phyloP scores from a whole-genome alignment of 106 monocot species.

The Dendrobium chrysotoxum region DNA sequence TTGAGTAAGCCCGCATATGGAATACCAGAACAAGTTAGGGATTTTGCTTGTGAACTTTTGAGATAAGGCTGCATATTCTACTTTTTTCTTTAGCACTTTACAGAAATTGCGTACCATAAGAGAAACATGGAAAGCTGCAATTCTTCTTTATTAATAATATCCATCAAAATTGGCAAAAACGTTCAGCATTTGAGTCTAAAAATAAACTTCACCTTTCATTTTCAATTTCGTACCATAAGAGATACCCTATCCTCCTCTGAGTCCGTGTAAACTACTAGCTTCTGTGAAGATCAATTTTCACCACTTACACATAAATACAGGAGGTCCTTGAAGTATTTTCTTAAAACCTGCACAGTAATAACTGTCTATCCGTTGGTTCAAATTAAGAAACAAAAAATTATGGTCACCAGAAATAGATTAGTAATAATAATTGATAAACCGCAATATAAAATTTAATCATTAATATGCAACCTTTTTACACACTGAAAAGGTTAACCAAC shows the following conservation, averaged over 20 bases:
- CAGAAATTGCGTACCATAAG: no score
- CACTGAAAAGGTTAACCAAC: no score
- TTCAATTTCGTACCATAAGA: constrained; percentile 60
- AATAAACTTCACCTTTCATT: constrained; percentile 10
- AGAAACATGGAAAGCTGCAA: neutral
- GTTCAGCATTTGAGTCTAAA: neutral
- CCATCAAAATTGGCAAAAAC: neutral
- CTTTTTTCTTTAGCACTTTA: neutral
- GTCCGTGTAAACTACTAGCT: constrained; percentile 46
- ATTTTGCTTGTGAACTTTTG: neutral
- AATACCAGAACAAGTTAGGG: neutral
- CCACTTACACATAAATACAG: constrained; percentile 37
- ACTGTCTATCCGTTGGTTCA: neutral
- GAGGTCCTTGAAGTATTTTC: constrained; percentile 72
- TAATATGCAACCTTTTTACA: neutral
- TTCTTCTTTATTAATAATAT: neutral
- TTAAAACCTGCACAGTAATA: constrained; percentile 45
- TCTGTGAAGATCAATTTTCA: constrained; percentile 30
- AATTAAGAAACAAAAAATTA: neutral
- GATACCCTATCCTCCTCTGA: constrained; percentile 50
- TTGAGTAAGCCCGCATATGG: constrained; percentile 10
- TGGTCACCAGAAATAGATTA: neutral
- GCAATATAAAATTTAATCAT: neutral
- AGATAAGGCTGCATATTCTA: constrained; percentile 8
- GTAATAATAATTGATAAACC: neutral